Percentiles rank a stretch among this genome's conserved stretches.
These are phyloP conservation scores for Neohortaea acidophila DNA, from an alignment of 495 filamentous ascomycete genomes.

Conservation along the genomic window DNA sequence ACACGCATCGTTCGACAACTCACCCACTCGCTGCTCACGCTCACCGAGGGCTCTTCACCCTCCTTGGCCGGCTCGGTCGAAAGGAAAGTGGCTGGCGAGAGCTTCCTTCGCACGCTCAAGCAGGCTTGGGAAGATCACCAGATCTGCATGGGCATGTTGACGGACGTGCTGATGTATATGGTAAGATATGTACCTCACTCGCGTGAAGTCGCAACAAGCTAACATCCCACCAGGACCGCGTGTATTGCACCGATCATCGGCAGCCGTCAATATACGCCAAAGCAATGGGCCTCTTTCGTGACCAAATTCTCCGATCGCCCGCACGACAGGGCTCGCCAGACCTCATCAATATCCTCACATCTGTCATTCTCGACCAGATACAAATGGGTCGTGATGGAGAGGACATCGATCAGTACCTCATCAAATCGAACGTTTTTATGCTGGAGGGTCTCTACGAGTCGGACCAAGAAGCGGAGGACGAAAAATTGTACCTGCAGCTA, in stretches of 20 bases:
- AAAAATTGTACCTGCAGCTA: slow-evolving; percentile 66
- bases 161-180: slow-evolving; percentile 97
- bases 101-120: slow-evolving; percentile 61
- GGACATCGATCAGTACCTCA: slow-evolving; percentile 65
- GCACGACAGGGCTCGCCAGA: slow-evolving; percentile 29
- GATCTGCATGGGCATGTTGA: slow-evolving; percentile 89
- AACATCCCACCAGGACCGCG: slow-evolving; percentile 45
- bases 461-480: slow-evolving; percentile 51
- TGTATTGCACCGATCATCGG: slow-evolving; percentile 53
- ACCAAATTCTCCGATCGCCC: slow-evolving; percentile 52
- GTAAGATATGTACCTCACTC: slow-evolving; percentile 30
- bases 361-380: slow-evolving; percentile 78
- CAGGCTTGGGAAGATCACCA: slow-evolving; percentile 77
- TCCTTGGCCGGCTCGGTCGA: slow-evolving; percentile 48
- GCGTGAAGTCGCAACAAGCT: background rate
- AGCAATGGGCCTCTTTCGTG: slow-evolving; percentile 75
- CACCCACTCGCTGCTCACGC: slow-evolving; percentile 37
- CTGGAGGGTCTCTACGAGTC: slow-evolving; percentile 79
- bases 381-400: slow-evolving; percentile 84
- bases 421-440: slow-evolving; percentile 78
- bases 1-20: slow-evolving; percentile 46
- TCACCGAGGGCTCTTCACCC: slow-evolving; percentile 15
- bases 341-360: slow-evolving; percentile 57
- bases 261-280: slow-evolving; percentile 66
- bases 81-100: slow-evolving; percentile 64